Evolutionary conservation across 2,329 filamentous ascomycete genomes (phyloP).

Genomic region (Westerdykella ornata): DNA sequence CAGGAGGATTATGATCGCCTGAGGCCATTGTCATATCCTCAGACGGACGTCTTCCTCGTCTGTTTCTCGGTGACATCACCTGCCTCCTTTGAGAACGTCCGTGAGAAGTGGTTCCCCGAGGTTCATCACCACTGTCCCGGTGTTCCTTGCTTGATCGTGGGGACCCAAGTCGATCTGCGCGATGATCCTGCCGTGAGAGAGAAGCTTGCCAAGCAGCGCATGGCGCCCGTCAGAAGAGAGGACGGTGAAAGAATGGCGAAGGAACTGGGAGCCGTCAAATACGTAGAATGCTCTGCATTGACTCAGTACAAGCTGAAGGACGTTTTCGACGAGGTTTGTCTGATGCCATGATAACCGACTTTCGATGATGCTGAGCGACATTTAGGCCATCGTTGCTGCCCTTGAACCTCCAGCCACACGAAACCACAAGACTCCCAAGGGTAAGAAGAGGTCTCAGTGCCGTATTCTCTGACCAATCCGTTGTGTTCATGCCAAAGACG

Average conservation of each 20-base stretch:
- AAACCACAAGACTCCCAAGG: slow-evolving; percentile 52
- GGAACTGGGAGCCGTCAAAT: slow-evolving; percentile 95
- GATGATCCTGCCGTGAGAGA: slow-evolving; percentile 82
- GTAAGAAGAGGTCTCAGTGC: slow-evolving; percentile 33
- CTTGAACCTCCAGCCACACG: slow-evolving; percentile 72
- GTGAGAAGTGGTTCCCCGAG: slow-evolving; percentile 98
- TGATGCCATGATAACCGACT: background rate
- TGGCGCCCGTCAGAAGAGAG: slow-evolving; percentile 84
- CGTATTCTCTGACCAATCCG: slow-evolving; percentile 28
- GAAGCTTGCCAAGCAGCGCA: slow-evolving; percentile 92
- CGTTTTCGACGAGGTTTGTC: slow-evolving; percentile 90
- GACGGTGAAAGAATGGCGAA: slow-evolving; percentile 95
- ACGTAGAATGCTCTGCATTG: slow-evolving; percentile 95
- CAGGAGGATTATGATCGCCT: slow-evolving; percentile 99
- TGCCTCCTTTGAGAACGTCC: slow-evolving; percentile 97
- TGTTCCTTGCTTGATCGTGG: slow-evolving; percentile 94
- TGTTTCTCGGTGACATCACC: slow-evolving; percentile 98
- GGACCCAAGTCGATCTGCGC: slow-evolving; percentile 92
- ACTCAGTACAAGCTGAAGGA: slow-evolving; percentile 99
- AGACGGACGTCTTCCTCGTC: slow-evolving; percentile 97
- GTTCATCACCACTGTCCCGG: slow-evolving; percentile 98
- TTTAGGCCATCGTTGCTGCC: slow-evolving; percentile 86
- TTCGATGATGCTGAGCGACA: slow-evolving; percentile 6
- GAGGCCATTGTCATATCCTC: slow-evolving; percentile 91
- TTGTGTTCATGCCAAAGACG: slow-evolving; percentile 1